These are phyloP conservation scores for Aspergillus aculeatinus DNA, from an alignment of 2,329 filamentous ascomycete species.

Conservation along the genomic window DNA sequence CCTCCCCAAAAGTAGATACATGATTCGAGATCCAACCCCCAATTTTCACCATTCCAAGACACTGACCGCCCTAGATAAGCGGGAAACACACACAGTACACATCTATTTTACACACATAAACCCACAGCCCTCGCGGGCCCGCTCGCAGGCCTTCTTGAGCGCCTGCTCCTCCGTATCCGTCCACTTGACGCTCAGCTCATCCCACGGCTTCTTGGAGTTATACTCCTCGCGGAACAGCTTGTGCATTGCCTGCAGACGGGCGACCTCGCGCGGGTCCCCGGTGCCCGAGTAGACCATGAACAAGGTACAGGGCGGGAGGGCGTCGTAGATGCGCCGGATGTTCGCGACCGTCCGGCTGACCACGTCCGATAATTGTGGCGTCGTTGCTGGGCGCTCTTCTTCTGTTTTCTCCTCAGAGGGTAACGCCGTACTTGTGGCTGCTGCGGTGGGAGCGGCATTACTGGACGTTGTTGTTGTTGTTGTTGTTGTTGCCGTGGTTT, in stretches of 20 bases:
- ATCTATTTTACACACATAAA: constrained; percentile 59
- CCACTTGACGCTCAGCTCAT: constrained; percentile 63
- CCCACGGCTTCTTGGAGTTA: constrained; percentile 59
- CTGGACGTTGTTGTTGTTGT: constrained; percentile 15
- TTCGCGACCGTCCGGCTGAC: constrained; percentile 52
- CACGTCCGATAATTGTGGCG: constrained; percentile 41
- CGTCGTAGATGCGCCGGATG: constrained; percentile 55
- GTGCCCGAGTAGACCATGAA: constrained; percentile 66
- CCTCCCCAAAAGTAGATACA: too few relatives aligned
- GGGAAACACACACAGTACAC: background rate
- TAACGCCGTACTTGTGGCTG: background rate
- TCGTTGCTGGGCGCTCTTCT: background rate
- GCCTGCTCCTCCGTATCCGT: constrained; percentile 63
- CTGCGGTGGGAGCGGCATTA: background rate
- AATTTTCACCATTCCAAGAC: too few relatives aligned
- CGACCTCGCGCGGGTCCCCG: constrained; percentile 59
- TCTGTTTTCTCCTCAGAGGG: constrained; percentile 6
- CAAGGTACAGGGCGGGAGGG: constrained; percentile 58
- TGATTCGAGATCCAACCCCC: too few relatives aligned
- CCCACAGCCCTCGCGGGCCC: constrained; percentile 58
- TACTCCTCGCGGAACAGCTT: constrained; percentile 58
- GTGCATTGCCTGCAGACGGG: constrained; percentile 57
- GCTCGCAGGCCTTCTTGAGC: constrained; percentile 55
- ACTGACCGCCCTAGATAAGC: too few relatives aligned
- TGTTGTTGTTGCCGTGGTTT: constrained; percentile 8